Conservation (phyloP, 2,329 filamentous ascomycete species). For the Phyllachora maydis region DNA sequence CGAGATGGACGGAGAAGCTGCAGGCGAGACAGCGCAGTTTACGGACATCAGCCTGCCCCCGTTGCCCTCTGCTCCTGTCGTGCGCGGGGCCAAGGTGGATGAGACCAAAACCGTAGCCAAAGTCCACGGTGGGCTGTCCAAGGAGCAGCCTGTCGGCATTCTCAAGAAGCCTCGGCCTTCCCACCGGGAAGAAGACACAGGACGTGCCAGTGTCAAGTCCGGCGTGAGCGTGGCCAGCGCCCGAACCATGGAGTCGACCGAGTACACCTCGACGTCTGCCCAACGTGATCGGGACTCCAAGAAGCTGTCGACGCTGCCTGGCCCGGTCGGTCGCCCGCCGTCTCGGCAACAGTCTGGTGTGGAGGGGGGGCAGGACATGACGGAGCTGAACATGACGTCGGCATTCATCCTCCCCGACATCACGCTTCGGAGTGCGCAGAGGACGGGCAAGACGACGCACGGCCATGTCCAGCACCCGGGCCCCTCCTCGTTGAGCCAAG, state of each 20-base stretch:
- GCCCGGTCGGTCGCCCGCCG: too few relatives aligned
- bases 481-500: constrained; percentile 26
- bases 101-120: too few relatives aligned
- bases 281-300: too few relatives aligned
- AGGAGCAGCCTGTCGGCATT: constrained; percentile 10
- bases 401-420: constrained; percentile 38
- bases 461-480: constrained; percentile 10
- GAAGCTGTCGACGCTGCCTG: too few relatives aligned
- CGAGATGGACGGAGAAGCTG: too few relatives aligned
- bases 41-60: constrained; percentile 10
- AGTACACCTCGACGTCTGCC: too few relatives aligned
- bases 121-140: constrained; percentile 3
- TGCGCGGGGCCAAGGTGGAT: constrained; percentile 3
- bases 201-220: constrained; percentile 14
- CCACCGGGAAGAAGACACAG: constrained; percentile 11
- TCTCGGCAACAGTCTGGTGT: too few relatives aligned
- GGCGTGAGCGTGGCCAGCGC: constrained; percentile 11
- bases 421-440: constrained; percentile 29
- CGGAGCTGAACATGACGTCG: constrained; percentile 34
- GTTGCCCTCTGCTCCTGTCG: constrained; percentile 6
- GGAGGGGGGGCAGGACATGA: constrained; percentile 10
- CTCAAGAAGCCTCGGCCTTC: constrained; percentile 14
- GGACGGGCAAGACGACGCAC: constrained; percentile 17
- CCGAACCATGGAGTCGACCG: constrained; percentile 3
- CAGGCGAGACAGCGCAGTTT: too few relatives aligned